Conservation (phyloP, 78 protist species). For the Planoprotostelium fungivorum region DNA sequence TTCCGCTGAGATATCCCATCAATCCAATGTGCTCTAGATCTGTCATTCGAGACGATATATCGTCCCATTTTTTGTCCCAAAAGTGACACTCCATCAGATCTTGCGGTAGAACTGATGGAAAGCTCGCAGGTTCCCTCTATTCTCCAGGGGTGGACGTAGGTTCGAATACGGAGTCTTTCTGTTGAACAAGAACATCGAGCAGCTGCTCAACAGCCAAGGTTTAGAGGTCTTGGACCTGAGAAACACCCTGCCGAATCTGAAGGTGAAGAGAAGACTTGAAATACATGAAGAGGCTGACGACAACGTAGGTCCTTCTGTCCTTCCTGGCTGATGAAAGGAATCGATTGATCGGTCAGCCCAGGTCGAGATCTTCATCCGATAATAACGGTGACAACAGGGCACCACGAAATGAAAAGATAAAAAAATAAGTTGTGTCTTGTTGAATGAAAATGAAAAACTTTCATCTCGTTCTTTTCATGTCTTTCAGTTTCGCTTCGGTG, state of each 20-base stretch:
- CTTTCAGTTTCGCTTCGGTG: not conserved
- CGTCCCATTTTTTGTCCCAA: constrained; percentile 17
- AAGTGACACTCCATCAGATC: not conserved
- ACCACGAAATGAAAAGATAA: too few relatives aligned
- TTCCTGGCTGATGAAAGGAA: not conserved
- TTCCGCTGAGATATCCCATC: constrained; percentile 64
- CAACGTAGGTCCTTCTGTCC: not conserved
- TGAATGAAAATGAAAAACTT: too few relatives aligned
- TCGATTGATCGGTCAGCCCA: not conserved
- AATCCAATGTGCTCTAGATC: constrained; percentile 66
- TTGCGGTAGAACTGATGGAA: not conserved
- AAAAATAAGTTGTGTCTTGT: too few relatives aligned
- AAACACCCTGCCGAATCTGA: constrained; percentile 58
- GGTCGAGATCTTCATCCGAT: not conserved
- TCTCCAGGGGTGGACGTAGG: constrained; percentile 36
- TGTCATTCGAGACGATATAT: constrained; percentile 49
- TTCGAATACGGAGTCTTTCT: constrained; percentile 66
- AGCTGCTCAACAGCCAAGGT: constrained; percentile 49
- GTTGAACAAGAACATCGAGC: constrained; percentile 55
- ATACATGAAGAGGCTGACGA: not conserved
- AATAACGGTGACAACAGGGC: too few relatives aligned
- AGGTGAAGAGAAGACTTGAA: not conserved
- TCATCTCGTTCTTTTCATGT: too few relatives aligned
- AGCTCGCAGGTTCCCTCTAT: constrained; percentile 34
- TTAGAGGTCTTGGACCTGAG: constrained; percentile 22